Conservation (phyloP, 1,284 basidiomycete genomes). For the Quambalaria eucalypti region DNA sequence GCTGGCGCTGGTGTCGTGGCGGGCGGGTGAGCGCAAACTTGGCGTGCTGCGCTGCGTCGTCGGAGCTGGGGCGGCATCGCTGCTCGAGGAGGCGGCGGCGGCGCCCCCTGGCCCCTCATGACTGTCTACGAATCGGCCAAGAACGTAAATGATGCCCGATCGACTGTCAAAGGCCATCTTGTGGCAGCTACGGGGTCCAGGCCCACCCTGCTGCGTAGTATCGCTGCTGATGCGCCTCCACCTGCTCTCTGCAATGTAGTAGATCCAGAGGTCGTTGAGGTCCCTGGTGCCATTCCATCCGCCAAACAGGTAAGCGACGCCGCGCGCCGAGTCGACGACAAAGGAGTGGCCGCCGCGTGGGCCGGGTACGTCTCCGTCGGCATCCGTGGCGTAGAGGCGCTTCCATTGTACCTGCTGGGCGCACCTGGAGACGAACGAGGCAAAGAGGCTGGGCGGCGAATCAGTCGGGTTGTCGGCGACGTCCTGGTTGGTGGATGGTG, state of each 20-base stretch:
- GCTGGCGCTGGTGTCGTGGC: neutral
- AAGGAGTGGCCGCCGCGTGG: slow-evolving; percentile 68
- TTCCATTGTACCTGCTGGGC: slow-evolving; percentile 25
- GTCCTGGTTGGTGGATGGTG: neutral
- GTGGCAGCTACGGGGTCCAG: slow-evolving; percentile 66
- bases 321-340: slow-evolving; percentile 63
- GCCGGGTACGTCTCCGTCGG: slow-evolving; percentile 15
- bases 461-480: slow-evolving; percentile 5
- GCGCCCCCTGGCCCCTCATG: neutral
- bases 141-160: slow-evolving; percentile 64
- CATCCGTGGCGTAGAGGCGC: slow-evolving; percentile 11
- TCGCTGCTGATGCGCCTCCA: slow-evolving; percentile 60
- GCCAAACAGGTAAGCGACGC: slow-evolving; percentile 66
- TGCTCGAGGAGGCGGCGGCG: neutral
- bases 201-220: slow-evolving; percentile 57
- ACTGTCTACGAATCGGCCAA: slow-evolving; percentile 42
- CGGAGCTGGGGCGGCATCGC: neutral
- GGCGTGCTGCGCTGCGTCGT: neutral
- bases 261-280: slow-evolving; percentile 72
- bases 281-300: slow-evolving; percentile 64
- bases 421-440: slow-evolving; percentile 25
- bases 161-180: slow-evolving; percentile 69
- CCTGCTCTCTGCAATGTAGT: slow-evolving; percentile 56
- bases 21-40: neutral
- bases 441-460: slow-evolving; percentile 34